Conservation (phyloP, 805 yeast genomes). For the Pichia ethanolica region DNA sequence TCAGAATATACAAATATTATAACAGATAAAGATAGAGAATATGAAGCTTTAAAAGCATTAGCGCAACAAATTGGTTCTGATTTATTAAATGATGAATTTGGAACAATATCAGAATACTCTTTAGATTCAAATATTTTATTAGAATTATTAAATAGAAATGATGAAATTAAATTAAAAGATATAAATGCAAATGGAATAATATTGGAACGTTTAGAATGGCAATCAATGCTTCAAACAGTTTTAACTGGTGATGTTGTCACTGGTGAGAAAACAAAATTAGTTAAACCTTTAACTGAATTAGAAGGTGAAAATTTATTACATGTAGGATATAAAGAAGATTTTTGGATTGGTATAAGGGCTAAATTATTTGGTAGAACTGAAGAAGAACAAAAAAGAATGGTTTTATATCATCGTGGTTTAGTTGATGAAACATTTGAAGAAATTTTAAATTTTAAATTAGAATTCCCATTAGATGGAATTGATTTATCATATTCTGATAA, state of each 20-base stretch:
- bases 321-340: conserved; percentile 55
- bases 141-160: conserved; percentile 29
- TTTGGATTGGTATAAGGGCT: conserved; percentile 86
- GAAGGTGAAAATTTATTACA: conserved; percentile 42
- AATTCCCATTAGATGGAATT: conserved; percentile 28
- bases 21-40: conserved; percentile 20
- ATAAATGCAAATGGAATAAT: conserved; percentile 30
- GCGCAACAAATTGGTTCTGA: conserved; percentile 26
- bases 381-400: conserved; percentile 66
- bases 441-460: conserved; percentile 54
- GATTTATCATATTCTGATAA: conserved; percentile 17
- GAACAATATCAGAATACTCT: conserved; percentile 29
- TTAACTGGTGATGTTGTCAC: conserved; percentile 92
- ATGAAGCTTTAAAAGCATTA: conserved; percentile 25
- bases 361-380: conserved; percentile 73
- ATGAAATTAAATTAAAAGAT: conserved; percentile 27
- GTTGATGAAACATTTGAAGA: conserved; percentile 70
- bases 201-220: conserved; percentile 89
- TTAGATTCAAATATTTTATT: conserved; percentile 29
- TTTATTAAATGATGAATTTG: conserved; percentile 24
- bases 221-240: conserved; percentile 82
- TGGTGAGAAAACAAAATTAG: conserved; percentile 77
- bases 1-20: conserved; percentile 2
- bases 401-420: conserved; percentile 59
- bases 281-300: conserved; percentile 37